phyloP scores from a whole-genome alignment of 2,329 filamentous ascomycete species.

The Didymella segeticola region DNA sequence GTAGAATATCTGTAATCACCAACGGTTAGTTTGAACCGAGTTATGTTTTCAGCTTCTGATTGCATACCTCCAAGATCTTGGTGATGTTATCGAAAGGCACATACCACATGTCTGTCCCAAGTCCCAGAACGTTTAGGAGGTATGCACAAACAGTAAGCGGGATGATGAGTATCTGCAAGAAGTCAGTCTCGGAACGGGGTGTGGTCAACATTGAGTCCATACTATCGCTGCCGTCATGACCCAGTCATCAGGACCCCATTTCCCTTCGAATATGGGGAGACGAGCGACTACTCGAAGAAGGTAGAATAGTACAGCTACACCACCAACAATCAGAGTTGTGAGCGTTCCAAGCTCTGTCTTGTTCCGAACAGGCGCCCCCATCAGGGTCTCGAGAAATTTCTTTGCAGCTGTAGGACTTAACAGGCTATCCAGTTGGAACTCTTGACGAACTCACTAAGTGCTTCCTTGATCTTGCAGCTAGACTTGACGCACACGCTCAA shows the following conservation, averaged over 20 bases:
- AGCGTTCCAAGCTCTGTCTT: slow-evolving; percentile 45
- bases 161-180: not conserved
- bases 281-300: slow-evolving; percentile 47
- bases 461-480: slow-evolving; percentile 33
- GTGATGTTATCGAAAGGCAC: slow-evolving; percentile 54
- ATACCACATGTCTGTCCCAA: slow-evolving; percentile 61
- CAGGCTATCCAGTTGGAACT: not conserved
- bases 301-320: slow-evolving; percentile 44
- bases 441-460: slow-evolving; percentile 29
- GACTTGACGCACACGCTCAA: slow-evolving; percentile 30
- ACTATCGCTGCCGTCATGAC: slow-evolving; percentile 38
- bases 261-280: slow-evolving; percentile 44
- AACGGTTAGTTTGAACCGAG: not conserved
- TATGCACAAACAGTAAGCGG: slow-evolving; percentile 5
- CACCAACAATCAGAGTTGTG: slow-evolving; percentile 45
- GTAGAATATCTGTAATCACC: slow-evolving; percentile 1
- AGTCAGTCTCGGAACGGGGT: not conserved
- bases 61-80: slow-evolving; percentile 48
- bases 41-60: not conserved
- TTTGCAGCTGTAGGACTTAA: slow-evolving; percentile 42
- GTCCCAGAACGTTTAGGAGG: slow-evolving; percentile 46
- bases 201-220: slow-evolving; percentile 11
- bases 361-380: slow-evolving; percentile 43
- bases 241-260: slow-evolving; percentile 50
- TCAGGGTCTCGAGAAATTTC: slow-evolving; percentile 42